Conservation (phyloP, 2,329 filamentous ascomycete species). For the Dendrostoma leiphaemia region DNA sequence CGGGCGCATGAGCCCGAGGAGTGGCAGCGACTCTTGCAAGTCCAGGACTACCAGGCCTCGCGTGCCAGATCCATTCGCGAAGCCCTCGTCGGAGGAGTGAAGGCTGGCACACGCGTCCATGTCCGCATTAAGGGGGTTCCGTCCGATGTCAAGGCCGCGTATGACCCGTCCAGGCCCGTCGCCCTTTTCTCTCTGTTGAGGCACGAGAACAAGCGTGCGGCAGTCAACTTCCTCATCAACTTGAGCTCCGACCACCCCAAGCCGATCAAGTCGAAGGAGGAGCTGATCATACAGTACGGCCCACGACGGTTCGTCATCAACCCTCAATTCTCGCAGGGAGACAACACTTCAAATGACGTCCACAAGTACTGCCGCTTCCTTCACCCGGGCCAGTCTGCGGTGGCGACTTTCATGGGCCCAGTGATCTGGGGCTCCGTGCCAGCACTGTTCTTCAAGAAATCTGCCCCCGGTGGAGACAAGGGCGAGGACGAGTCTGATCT, state of each 20-base stretch:
- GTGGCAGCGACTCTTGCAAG: conserved; percentile 80
- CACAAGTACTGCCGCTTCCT: conserved; percentile 95
- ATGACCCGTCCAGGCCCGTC: conserved; percentile 58
- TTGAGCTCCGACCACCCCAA: conserved; percentile 73
- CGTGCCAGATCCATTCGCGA: conserved; percentile 76
- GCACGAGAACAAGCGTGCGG: conserved; percentile 92
- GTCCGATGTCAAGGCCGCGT: conserved; percentile 40
- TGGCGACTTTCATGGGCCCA: conserved; percentile 87
- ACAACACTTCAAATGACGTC: conserved; percentile 91
- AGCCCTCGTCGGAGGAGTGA: conserved; percentile 82
- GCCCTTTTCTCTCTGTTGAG: conserved; percentile 83
- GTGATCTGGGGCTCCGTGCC: conserved; percentile 92
- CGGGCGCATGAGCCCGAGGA: conserved; percentile 82
- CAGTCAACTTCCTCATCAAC: conserved; percentile 85
- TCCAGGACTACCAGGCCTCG: conserved; percentile 86
- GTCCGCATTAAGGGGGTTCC: conserved; percentile 65
- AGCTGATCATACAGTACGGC: conserved; percentile 88
- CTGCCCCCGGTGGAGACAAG: conserved; percentile 39
- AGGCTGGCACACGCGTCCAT: conserved; percentile 77
- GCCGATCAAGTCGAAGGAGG: conserved; percentile 87
- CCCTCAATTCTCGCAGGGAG: conserved; percentile 85
- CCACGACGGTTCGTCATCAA: conserved; percentile 84
- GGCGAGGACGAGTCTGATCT: conserved; percentile 43
- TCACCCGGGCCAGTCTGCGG: conserved; percentile 84
- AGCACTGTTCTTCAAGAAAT: conserved; percentile 78